Conservation (phyloP, 2,329 filamentous ascomycete species). For the Penicillium janthinellum region DNA sequence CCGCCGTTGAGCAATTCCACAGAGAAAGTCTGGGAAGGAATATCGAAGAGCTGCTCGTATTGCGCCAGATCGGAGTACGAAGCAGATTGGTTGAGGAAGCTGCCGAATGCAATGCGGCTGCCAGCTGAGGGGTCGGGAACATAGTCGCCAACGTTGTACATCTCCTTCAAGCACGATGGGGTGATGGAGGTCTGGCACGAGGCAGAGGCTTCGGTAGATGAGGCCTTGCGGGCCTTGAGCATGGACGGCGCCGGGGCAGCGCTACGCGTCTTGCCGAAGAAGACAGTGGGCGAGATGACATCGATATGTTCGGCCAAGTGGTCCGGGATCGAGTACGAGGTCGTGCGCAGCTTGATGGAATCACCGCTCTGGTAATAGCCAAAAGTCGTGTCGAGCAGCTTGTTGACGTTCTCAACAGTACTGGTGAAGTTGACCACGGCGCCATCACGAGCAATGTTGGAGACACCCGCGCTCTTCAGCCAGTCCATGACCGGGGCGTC, state of each 20-base stretch:
- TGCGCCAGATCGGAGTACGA: slow-evolving; percentile 49
- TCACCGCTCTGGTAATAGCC: slow-evolving; percentile 47
- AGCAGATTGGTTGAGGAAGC: slow-evolving; percentile 56
- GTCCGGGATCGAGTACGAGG: slow-evolving; percentile 46
- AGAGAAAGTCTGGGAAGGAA: slow-evolving; percentile 42
- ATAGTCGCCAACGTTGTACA: slow-evolving; percentile 55
- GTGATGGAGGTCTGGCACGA: slow-evolving; percentile 40
- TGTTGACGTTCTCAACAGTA: slow-evolving; percentile 45
- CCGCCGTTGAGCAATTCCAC: slow-evolving; percentile 44
- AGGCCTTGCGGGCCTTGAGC: slow-evolving; percentile 8
- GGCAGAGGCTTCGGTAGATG: slow-evolving; percentile 30
- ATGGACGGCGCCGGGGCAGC: neutral
- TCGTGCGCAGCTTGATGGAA: slow-evolving; percentile 47
- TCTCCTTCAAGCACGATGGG: slow-evolving; percentile 51
- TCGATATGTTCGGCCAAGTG: slow-evolving; percentile 45
- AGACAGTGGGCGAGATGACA: slow-evolving; percentile 55
- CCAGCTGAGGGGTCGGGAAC: slow-evolving; percentile 48
- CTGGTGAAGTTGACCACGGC: slow-evolving; percentile 48
- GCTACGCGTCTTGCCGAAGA: slow-evolving; percentile 46
- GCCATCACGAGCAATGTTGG: slow-evolving; percentile 42
- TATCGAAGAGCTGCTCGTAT: slow-evolving; percentile 44
- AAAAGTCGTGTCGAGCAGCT: slow-evolving; percentile 53
- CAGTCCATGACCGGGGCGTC: slow-evolving; percentile 44
- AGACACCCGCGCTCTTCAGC: slow-evolving; percentile 47
- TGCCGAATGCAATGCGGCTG: slow-evolving; percentile 54